Base-by-base conservation (phyloP, 1,284 basidiomycete species). In the Fomitopsis betulina region DNA sequence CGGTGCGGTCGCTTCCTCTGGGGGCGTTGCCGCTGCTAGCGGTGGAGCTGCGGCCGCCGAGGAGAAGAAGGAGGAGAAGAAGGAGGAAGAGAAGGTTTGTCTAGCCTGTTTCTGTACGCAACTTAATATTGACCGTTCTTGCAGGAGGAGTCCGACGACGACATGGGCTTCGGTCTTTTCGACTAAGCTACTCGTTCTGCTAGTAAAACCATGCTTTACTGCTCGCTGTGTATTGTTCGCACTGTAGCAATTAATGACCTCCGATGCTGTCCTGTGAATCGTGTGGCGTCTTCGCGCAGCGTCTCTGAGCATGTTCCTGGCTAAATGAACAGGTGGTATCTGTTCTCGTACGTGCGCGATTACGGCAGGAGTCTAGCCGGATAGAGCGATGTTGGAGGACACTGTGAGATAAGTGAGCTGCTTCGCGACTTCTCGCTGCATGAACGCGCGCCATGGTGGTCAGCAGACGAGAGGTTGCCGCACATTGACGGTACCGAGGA, bases 161-260 rank as follows among this genome's bases (percentile, higher is more conserved):
- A 93, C 73, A 92, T 93, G 90, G 90, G 93, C 81, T 96, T 96
- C 78, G 93, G 93, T 81, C 85, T 96, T 63, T 96, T 96, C 83
- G 93, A 96, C 81, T 95, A 88, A 84, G 58, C 43, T 45, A 17
- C 60, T 62, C 56, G 59, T 60, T 30, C 23, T 35, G 6, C 58
- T 49, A 37, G 61, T 61, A 61, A 58, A 62, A 62, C 59, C 56
- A 45, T 63, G 61, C 56, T 62, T 60, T 53, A 54, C 56, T 49
- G 27, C 50, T 37, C 49, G 61, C 61, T 54, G 30, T 58, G 43
- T 58, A 55, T 54, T 62, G 49, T 59, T 32, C 56, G 54, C 57
- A 43, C 30, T 52, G 49, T 57, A 57, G 47, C 55, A 43, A 57
- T 33, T 52, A 43, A 57, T 57, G 55, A 43, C 39, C 39, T 10